Conservation (phyloP, 345 rosid species). For the Syzygium grande region DNA sequence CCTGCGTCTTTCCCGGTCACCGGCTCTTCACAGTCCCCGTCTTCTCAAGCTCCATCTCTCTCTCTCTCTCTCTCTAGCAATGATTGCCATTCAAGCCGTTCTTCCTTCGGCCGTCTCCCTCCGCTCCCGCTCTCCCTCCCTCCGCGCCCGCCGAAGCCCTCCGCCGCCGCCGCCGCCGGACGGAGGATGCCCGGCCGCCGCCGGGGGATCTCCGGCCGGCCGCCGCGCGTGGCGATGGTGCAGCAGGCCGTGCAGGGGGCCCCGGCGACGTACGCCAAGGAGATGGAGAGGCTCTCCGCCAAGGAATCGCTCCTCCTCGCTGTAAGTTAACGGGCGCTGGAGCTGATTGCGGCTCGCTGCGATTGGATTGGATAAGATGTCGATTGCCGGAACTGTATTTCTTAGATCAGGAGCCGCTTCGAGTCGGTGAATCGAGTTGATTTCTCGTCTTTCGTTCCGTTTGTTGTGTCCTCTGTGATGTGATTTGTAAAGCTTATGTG, state of each 20-base stretch:
- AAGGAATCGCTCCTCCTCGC: constrained; percentile 93
- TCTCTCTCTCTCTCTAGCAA: constrained; percentile 6
- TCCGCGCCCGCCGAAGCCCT: not conserved
- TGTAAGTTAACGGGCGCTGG: constrained; percentile 23
- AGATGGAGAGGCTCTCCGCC: constrained; percentile 96
- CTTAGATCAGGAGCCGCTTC: not conserved
- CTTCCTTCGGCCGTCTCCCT: constrained; percentile 16
- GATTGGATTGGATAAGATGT: not conserved
- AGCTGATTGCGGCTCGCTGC: not conserved
- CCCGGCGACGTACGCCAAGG: constrained; percentile 77
- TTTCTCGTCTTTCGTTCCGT: not conserved
- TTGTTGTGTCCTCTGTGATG: not conserved
- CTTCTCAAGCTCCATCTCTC: not conserved
- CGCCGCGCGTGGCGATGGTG: constrained; percentile 42
- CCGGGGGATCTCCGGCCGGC: constrained; percentile 7
- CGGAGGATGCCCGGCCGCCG: constrained; percentile 1
- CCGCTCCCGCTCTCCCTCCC: constrained; percentile 14
- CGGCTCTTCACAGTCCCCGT: not conserved
- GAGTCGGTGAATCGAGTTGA: not conserved
- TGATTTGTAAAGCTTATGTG: not conserved
- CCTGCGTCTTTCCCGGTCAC: not conserved
- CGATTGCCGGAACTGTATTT: not conserved
- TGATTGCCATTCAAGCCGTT: constrained; percentile 34
- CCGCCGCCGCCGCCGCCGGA: constrained; percentile 1
- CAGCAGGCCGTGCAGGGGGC: constrained; percentile 66